Base-by-base conservation (phyloP, 148 eudicot genomes). In the Dianthus caryophyllus region DNA sequence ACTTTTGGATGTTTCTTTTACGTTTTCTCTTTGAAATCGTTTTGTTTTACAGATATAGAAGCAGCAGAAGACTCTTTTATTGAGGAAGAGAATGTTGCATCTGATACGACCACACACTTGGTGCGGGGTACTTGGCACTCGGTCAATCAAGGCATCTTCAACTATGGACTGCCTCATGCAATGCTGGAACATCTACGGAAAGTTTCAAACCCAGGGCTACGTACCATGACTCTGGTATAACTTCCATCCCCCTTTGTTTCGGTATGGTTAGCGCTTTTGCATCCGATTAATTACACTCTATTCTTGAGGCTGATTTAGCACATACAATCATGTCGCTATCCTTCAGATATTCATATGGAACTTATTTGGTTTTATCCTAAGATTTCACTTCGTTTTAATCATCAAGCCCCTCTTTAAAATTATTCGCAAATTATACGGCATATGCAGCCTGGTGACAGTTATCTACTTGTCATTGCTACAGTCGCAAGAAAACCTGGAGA, bases 101-200 rank as follows among this genome's bases (percentile, higher is more conserved):
- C 78, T 65, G 71, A 78, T 71, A 80, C 75, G 78, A 72, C 78
- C 63, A 71, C 76, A 67, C 92, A 94, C 76, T 84, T 94, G 96
- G 88, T 94, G 66, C 87, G 98, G 29, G 90, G 85, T 49, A 84
- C 97, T 59, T 94, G 97, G 97, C 75, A 88, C 65, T 86, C 97
- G 9, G 73, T 78, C 71, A 79, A 84, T 66, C 80, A 77, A 59
- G 85, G 61, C 25, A 81, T 88, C 56, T 86, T 90, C 59, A 62
- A 86, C 68, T 94, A 94, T 75, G 89, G 98, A 44, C 73, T 94
- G 75, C 98, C 98, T 20, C 52, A 82, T 53, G 87, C 92, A 43
- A 72, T 94, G 70, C 71, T 94, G 67, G 79, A 86, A 53, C 77
- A 82, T 67, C 77, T 94, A 65, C 88, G 97, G 15, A 68, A 57